These are phyloP conservation scores for Tricholoma furcatifolium DNA, from an alignment of 768 basidiomycete genomes.

Conservation along the genomic window DNA sequence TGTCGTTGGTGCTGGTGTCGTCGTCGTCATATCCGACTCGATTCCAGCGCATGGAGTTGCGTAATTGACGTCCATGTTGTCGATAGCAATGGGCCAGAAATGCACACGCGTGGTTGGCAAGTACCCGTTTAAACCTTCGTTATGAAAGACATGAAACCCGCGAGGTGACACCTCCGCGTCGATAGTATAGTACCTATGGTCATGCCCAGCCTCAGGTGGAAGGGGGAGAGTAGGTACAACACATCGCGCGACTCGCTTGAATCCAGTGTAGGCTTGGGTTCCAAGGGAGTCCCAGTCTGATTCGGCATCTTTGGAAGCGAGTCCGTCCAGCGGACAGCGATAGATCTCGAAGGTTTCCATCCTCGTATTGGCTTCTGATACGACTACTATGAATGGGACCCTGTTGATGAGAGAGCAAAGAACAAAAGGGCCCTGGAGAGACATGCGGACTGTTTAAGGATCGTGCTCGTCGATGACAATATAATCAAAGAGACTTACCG, in stretches of 20 bases:
- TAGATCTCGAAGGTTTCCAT: background rate
- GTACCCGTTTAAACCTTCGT: too few species aligned
- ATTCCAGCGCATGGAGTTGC: background rate
- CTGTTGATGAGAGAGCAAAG: conserved; percentile 1
- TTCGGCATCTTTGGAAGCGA: background rate
- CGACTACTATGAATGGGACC: background rate
- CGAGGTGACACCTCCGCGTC: background rate
- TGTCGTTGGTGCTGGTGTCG: background rate
- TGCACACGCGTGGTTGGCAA: too few species aligned
- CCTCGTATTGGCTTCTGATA: background rate
- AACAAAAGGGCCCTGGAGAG: background rate
- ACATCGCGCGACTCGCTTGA: background rate
- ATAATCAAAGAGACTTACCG: background rate
- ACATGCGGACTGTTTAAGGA: too few species aligned
- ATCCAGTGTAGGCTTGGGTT: background rate
- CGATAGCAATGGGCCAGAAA: too few species aligned
- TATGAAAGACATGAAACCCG: too few species aligned
- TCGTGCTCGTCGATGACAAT: background rate
- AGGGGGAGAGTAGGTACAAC: too few species aligned
- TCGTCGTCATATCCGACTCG: background rate
- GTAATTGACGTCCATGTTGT: background rate
- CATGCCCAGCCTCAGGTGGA: too few species aligned
- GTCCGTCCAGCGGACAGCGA: background rate
- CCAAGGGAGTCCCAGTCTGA: background rate
- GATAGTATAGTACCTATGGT: background rate